Evolutionary conservation across 1,284 basidiomycete species (phyloP).

Genomic region (Apiotrichum sp.): DNA sequence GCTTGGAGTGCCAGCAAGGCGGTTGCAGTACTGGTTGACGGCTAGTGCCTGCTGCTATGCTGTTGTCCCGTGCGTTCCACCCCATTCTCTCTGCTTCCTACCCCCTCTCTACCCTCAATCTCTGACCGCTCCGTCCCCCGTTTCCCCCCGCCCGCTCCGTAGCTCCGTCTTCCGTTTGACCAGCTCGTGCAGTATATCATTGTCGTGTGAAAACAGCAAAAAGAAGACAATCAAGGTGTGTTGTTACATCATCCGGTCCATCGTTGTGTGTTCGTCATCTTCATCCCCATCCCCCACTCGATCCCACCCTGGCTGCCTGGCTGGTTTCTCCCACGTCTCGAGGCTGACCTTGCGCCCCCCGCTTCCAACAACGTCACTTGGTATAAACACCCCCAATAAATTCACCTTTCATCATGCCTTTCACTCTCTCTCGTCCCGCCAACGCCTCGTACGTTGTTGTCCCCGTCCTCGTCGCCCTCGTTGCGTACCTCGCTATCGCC

Average conservation of each 20-base stretch:
- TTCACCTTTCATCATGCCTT: not conserved
- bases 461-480: conserved; percentile 6
- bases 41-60: too few relatives aligned
- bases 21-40: too few relatives aligned
- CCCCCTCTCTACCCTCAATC: not conserved
- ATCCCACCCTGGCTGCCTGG: not conserved
- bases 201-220: too few relatives aligned
- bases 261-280: not conserved
- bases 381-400: not conserved
- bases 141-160: not conserved
- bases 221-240: too few relatives aligned
- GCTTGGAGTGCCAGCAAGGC: too few relatives aligned
- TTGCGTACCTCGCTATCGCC: conserved; percentile 4
- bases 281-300: not conserved
- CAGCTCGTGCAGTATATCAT: too few relatives aligned
- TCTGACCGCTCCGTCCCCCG: not conserved
- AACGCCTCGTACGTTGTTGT: conserved; percentile 3
- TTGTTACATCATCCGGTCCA: not conserved
- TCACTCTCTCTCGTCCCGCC: conserved; percentile 1
- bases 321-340: not conserved
- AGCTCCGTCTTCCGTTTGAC: not conserved
- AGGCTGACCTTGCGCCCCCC: not conserved
- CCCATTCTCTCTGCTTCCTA: not conserved
- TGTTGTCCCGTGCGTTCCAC: not conserved
- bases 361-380: not conserved